A percentile compares a stretch with the other conserved stretches of the same genome.
phyloP scores from a whole-genome alignment of 1,139 yeast genomes.

The Blastobotrys serpentis region DNA sequence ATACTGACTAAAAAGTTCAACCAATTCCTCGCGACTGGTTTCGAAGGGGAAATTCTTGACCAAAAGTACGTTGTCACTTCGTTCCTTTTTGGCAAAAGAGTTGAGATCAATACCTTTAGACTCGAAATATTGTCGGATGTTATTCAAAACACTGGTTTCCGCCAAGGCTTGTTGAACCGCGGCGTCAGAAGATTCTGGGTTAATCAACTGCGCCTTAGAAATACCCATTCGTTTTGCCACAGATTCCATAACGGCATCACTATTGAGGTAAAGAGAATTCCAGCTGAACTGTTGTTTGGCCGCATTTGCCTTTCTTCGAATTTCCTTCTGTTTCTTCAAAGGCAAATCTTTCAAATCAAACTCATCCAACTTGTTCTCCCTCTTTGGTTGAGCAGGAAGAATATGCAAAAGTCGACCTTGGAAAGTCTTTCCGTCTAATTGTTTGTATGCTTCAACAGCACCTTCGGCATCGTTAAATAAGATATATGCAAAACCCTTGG shows the following conservation, averaged over 20 bases:
- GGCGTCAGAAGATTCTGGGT: conserved; percentile 81
- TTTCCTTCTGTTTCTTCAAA: conserved; percentile 81
- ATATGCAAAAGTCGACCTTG: conserved; percentile 94
- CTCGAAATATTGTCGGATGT: conserved; percentile 84
- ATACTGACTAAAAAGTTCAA: conserved; percentile 73
- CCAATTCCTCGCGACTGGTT: conserved; percentile 73
- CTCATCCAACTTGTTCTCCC: conserved; percentile 76
- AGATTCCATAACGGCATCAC: conserved; percentile 87
- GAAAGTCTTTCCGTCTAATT: conserved; percentile 82
- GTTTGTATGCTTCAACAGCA: conserved; percentile 72
- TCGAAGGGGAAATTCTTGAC: conserved; percentile 91
- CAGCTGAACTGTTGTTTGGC: conserved; percentile 84
- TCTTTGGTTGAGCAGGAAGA: conserved; percentile 79
- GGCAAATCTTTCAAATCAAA: conserved; percentile 89
- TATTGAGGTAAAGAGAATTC: conserved; percentile 90
- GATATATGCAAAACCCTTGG: conserved; percentile 91
- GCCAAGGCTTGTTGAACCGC: conserved; percentile 98
- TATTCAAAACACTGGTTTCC: conserved; percentile 92
- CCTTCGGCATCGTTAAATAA: conserved; percentile 64
- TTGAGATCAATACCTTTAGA: conserved; percentile 79
- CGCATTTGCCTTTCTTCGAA: conserved; percentile 82
- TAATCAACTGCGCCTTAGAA: conserved; percentile 75
- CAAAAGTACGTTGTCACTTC: conserved; percentile 77
- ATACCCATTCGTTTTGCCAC: conserved; percentile 86
- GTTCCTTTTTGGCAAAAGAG: conserved; percentile 66